phyloP scores from a whole-genome alignment of 73 alveolate genomes.

The Paramecium octaurelia region DNA sequence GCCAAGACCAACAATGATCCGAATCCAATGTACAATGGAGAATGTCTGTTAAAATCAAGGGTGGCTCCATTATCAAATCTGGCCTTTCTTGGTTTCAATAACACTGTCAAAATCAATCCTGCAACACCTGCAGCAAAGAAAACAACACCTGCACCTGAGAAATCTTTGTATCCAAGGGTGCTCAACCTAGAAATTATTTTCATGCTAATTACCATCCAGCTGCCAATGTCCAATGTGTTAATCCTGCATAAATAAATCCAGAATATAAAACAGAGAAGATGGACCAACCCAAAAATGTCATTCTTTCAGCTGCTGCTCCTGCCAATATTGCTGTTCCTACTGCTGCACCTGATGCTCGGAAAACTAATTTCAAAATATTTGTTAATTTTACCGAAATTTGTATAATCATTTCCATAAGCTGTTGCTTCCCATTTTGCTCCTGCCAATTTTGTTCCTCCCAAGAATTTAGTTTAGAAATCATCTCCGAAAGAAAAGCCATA shows the following conservation, averaged over 20 bases:
- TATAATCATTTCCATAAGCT: neutral
- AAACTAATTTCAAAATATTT: neutral
- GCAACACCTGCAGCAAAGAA: constrained; percentile 43
- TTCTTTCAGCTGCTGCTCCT: constrained; percentile 51
- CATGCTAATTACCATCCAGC: neutral
- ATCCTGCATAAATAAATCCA: constrained; percentile 37
- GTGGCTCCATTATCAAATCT: neutral
- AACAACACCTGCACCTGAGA: constrained; percentile 46
- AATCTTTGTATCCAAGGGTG: constrained; percentile 42
- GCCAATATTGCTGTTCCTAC: neutral
- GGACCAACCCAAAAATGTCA: constrained; percentile 43
- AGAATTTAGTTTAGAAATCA: neutral
- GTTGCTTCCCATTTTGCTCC: constrained; percentile 20
- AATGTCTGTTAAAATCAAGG: neutral
- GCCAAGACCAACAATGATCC: constrained; percentile 25
- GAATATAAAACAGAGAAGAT: neutral
- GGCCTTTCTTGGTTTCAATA: constrained; percentile 6
- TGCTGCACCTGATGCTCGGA: constrained; percentile 33
- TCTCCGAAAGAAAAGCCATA: constrained; percentile 42
- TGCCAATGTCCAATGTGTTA: constrained; percentile 25
- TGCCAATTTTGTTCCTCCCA: constrained; percentile 40
- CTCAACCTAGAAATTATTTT: neutral
- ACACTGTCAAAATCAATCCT: neutral
- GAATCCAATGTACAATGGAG: constrained; percentile 5
- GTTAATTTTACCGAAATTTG: neutral